These are phyloP conservation scores for Sporisorium iseilematis-ciliati DNA, from an alignment of 1,284 basidiomycete species.

Conservation along the genomic window DNA sequence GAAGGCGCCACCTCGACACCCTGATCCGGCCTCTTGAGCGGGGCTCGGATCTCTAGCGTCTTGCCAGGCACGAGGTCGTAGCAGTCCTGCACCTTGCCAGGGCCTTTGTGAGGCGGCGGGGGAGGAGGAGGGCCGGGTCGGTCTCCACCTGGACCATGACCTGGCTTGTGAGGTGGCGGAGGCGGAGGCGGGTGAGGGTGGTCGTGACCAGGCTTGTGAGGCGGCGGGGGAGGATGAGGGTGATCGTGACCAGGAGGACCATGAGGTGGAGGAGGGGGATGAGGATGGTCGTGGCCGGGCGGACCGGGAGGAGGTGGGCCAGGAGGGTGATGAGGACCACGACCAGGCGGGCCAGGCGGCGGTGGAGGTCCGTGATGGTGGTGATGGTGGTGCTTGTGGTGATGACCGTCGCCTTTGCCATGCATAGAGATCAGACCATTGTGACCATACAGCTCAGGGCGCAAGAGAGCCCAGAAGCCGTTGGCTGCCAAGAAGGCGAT, in stretches of 20 bases:
- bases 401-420: neutral
- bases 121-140: no score
- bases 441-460: slow-evolving; percentile 33
- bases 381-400: slow-evolving; percentile 17
- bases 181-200: slow-evolving; percentile 9
- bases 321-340: slow-evolving; percentile 6
- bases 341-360: slow-evolving; percentile 7
- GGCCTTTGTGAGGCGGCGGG: slow-evolving; percentile 5
- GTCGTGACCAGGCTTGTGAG: slow-evolving; percentile 8
- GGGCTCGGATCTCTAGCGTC: slow-evolving; percentile 14
- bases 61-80: slow-evolving; percentile 26
- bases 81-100: slow-evolving; percentile 22
- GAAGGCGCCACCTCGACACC: slow-evolving; percentile 32
- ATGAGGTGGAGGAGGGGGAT: slow-evolving; percentile 16
- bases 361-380: slow-evolving; percentile 13
- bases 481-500: slow-evolving; percentile 33
- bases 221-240: slow-evolving; percentile 4
- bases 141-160: no score
- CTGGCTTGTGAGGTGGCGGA: slow-evolving; percentile 2
- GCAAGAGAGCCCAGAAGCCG: slow-evolving; percentile 39
- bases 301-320: slow-evolving; percentile 20
- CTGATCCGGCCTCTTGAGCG: slow-evolving; percentile 24
- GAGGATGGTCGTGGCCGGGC: slow-evolving; percentile 21
- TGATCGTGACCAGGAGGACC: slow-evolving; percentile 25
- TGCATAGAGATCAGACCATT: slow-evolving; percentile 15